Evolutionary conservation across 202 grass and related monocot species (phyloP).

Genomic region (Setaria italica): DNA sequence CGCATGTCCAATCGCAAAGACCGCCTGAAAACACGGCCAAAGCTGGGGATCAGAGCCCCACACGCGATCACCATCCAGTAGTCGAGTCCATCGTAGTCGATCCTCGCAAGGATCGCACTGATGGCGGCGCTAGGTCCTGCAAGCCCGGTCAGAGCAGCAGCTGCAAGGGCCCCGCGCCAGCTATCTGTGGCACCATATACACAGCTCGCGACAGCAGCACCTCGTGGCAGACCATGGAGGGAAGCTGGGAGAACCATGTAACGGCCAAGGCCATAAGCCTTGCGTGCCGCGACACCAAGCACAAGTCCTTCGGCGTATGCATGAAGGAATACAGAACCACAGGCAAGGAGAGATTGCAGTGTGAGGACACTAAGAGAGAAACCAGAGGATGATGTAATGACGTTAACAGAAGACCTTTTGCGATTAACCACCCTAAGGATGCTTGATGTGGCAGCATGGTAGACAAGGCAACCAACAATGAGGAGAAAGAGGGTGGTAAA

Average conservation of each 20-base stretch:
- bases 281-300: conserved; percentile 89
- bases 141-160: conserved; percentile 76
- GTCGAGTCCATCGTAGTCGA: conserved; percentile 80
- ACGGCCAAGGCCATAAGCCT: conserved; percentile 89
- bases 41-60: conserved; percentile 79
- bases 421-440: conserved; percentile 63
- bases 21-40: conserved; percentile 68
- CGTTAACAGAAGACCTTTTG: conserved; percentile 71
- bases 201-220: conserved; percentile 91
- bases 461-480: conserved; percentile 59
- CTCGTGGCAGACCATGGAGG: conserved; percentile 88
- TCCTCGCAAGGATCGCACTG: conserved; percentile 78
- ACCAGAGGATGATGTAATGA: conserved; percentile 54
- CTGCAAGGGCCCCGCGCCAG: conserved; percentile 87
- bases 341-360: conserved; percentile 83
- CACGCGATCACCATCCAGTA: conserved; percentile 96
- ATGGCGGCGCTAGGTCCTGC: conserved; percentile 83
- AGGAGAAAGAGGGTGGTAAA: conserved; percentile 66
- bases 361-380: conserved; percentile 80
- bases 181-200: conserved; percentile 87
- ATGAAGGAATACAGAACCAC: conserved; percentile 81
- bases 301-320: conserved; percentile 86
- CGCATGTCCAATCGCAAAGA: conserved; percentile 67
- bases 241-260: conserved; percentile 98
- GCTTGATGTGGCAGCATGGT: conserved; percentile 52